Percentiles rank a stretch among this genome's conserved stretches.
phyloP scores from a whole-genome alignment of 2,329 filamentous ascomycete genomes.

The Fragosphaeria purpurea region DNA sequence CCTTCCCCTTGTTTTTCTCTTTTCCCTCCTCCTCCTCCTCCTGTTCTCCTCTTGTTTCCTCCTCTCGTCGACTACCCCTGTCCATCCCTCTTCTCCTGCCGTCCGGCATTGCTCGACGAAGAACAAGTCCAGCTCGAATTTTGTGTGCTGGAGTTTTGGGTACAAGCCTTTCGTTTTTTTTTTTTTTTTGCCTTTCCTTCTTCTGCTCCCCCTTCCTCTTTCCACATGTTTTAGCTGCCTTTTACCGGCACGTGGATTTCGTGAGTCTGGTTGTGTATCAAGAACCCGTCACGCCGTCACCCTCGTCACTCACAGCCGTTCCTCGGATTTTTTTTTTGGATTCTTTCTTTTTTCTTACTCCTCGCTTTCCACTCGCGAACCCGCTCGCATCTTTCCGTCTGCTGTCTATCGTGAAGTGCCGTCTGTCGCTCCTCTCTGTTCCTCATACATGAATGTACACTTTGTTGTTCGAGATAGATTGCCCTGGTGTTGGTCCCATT shows the following conservation, averaged over 20 bases:
- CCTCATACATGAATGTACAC: not conserved
- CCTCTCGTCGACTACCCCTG: not conserved
- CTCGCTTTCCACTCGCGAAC: not conserved
- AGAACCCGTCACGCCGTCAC: not conserved
- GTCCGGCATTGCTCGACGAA: constrained; percentile 1
- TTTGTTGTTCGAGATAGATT: constrained; percentile 4
- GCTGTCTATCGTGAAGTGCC: not conserved
- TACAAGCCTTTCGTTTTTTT: not conserved
- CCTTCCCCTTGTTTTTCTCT: no score
- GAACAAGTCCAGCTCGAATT: not conserved
- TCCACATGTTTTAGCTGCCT: not conserved
- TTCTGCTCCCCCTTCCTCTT: not conserved
- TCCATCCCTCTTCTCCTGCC: not conserved
- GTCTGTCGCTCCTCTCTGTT: not conserved
- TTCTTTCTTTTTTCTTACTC: not conserved
- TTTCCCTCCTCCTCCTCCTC: no score
- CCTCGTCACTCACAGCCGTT: not conserved
- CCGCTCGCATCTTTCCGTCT: not conserved
- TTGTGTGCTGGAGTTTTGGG: no score
- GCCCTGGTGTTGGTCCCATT: not conserved
- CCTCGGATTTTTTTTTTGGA: not conserved
- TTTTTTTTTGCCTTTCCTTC: not conserved
- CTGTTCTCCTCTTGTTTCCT: not conserved
- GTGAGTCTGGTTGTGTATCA: not conserved
- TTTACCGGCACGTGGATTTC: constrained; percentile 6